Evolutionary conservation across 768 basidiomycete species (phyloP), one percentile per base, ranked within the genome.

Genomic region (Amanita rubescens): DNA sequence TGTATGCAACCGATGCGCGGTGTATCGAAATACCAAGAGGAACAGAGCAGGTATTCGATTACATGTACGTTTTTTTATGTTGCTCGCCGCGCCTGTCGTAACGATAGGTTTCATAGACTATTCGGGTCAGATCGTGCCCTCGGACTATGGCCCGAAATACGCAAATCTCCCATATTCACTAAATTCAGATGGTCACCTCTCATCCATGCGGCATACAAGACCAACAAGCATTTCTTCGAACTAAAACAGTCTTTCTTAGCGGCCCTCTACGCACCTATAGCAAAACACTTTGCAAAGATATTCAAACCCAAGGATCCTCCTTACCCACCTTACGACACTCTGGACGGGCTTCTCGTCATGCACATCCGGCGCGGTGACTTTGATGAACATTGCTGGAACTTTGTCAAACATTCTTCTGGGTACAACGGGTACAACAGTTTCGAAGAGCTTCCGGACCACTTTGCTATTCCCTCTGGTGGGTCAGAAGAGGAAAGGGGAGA

Each of bases 291-390:
- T 22, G n/a, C 41, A n/a, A 35, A 44, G 15, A 25, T 45, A 12
- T 24, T 35, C 15, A 11, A 42, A 4, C 43, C 54, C 3, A 43
- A 14, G 14, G 34, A 43, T 34, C 34, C 55, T n/a, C 46, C 25
- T 17, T 32, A 15, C 4, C 22, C 34, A 2, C 52, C 49, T 25
- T 45, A 34, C 42, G 46, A 30, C 22, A 45, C 24, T 11, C 39
- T 48, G 2, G 46, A 48, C 10, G 53, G 57, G 3, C 43, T 62
- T 27, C 48, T 59, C 10, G 58, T 55, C 5, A 22, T 62, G 8
- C 58, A 62, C 30, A 48, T 62, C n/a, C 60, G 58, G 15, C 54
- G 58, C 2, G 60, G 60, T 15, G 60, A 62, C 41, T 62, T 59
- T 48, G 42, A 55, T 20, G 44, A 53, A 11, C 55, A 56, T 24